Percentiles rank a stretch among this genome's conserved stretches.
phyloP scores from a whole-genome alignment of 2,329 filamentous ascomycete species.

The Neofusicoccum kwambonambiense region DNA sequence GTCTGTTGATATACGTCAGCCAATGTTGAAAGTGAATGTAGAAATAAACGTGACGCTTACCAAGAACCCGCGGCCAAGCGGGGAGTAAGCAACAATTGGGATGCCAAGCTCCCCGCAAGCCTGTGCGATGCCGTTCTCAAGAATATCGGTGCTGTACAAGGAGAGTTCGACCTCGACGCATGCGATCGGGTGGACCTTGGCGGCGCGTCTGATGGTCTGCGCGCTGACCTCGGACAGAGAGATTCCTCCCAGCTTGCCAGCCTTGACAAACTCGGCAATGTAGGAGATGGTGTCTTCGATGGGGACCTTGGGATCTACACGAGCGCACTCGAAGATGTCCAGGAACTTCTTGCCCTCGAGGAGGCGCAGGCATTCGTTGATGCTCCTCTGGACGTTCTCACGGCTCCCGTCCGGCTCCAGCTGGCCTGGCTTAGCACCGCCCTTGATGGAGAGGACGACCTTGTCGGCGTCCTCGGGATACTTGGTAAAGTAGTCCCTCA shows the following conservation, averaged over 20 bases:
- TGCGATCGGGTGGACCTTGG: constrained; percentile 55
- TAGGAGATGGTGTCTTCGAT: constrained; percentile 46
- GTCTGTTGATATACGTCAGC: constrained; percentile 20
- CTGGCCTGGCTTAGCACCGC: constrained; percentile 38
- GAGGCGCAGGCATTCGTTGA: constrained; percentile 46
- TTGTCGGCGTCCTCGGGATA: constrained; percentile 52
- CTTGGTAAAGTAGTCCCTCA: constrained; percentile 52
- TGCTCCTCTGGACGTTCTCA: constrained; percentile 43
- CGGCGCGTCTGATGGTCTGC: constrained; percentile 47
- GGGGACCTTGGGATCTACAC: constrained; percentile 44
- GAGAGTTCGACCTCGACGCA: constrained; percentile 63
- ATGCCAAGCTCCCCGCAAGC: constrained; percentile 63
- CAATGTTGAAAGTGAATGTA: too few species aligned
- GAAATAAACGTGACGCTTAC: neutral
- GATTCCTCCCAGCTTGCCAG: constrained; percentile 47
- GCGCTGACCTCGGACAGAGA: constrained; percentile 47
- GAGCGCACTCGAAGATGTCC: constrained; percentile 49
- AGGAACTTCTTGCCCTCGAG: constrained; percentile 49
- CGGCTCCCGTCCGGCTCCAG: constrained; percentile 41
- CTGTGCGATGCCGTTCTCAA: constrained; percentile 57
- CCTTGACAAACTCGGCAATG: constrained; percentile 42
- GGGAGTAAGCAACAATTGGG: constrained; percentile 68
- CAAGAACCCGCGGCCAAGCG: constrained; percentile 62
- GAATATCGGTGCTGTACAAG: constrained; percentile 56
- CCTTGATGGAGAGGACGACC: constrained; percentile 54